These are phyloP conservation scores for Cryptococcus neoformans DNA, from an alignment of 1,284 basidiomycete genomes.

Conservation along the genomic window DNA sequence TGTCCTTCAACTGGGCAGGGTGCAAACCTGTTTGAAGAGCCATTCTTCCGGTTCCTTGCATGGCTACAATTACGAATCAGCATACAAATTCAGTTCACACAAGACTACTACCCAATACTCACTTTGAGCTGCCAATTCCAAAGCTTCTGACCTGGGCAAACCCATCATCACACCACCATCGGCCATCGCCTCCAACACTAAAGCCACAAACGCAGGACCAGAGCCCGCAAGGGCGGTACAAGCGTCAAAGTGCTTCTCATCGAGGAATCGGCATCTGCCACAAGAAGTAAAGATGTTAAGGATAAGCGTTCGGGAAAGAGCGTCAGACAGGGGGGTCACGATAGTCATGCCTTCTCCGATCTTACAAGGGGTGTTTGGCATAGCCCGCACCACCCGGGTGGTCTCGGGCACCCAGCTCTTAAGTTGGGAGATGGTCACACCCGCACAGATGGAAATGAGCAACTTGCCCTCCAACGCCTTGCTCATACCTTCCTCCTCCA, in stretches of 20 bases:
- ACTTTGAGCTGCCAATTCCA: slow-evolving; percentile 97
- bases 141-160: slow-evolving; percentile 84
- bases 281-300: slow-evolving; percentile 93
- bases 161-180: slow-evolving; percentile 99
- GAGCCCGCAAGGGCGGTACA: slow-evolving; percentile 95
- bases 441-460: slow-evolving; percentile 93
- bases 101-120: slow-evolving; percentile 44
- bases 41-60: slow-evolving; percentile 98
- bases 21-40: slow-evolving; percentile 81
- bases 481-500: slow-evolving; percentile 74
- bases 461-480: slow-evolving; percentile 87
- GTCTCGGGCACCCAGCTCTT: slow-evolving; percentile 65
- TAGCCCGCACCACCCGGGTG: slow-evolving; percentile 89
- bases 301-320: slow-evolving; percentile 66
- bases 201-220: slow-evolving; percentile 94
- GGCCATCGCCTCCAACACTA: slow-evolving; percentile 98
- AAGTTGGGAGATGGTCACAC: slow-evolving; percentile 84
- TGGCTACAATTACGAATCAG: slow-evolving; percentile 55
- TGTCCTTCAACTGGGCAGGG: slow-evolving; percentile 96
- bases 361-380: slow-evolving; percentile 99
- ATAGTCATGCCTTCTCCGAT: slow-evolving; percentile 98
- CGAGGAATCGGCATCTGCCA: slow-evolving; percentile 87
- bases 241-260: slow-evolving; percentile 97
- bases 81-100: slow-evolving; percentile 1
- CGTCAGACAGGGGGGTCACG: slow-evolving; percentile 57